These are phyloP conservation scores for Wickerhamomyces alni DNA, from an alignment of 805 yeast species.

Conservation along the genomic window DNA sequence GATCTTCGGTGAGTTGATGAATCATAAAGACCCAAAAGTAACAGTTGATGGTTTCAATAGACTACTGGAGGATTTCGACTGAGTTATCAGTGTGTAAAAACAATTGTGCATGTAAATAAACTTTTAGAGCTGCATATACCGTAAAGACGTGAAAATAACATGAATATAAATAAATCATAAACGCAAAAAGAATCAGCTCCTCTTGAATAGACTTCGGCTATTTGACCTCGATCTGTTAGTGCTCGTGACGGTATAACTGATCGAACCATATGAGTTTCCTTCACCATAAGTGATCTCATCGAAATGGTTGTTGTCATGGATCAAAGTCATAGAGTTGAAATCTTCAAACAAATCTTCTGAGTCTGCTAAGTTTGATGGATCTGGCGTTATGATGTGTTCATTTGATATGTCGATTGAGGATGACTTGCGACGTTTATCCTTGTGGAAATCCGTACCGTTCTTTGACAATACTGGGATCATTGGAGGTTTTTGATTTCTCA, in stretches of 20 bases:
- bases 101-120: too few species aligned
- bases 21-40: background rate
- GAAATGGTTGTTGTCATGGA: slow-evolving; percentile 53
- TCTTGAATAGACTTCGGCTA: slow-evolving; percentile 28
- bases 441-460: slow-evolving; percentile 45
- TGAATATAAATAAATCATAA: too few species aligned
- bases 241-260: slow-evolving; percentile 33
- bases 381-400: slow-evolving; percentile 13
- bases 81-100: too few species aligned
- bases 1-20: background rate
- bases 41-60: background rate
- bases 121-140: too few species aligned
- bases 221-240: slow-evolving; percentile 32
- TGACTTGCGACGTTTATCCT: slow-evolving; percentile 18
- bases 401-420: slow-evolving; percentile 25
- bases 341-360: slow-evolving; percentile 74
- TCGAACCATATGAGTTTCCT: slow-evolving; percentile 34
- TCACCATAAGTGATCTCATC: slow-evolving; percentile 42
- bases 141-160: too few species aligned
- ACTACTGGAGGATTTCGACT: too few species aligned
- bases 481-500: slow-evolving; percentile 92
- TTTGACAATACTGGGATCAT: slow-evolving; percentile 78
- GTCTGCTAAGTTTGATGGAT: slow-evolving; percentile 16
- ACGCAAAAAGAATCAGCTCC: too few species aligned
- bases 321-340: slow-evolving; percentile 81